Evolutionary conservation across 306 rosid species (phyloP), one percentile per base, ranked within the genome.

Genomic region (Trifolium fragiferum): DNA sequence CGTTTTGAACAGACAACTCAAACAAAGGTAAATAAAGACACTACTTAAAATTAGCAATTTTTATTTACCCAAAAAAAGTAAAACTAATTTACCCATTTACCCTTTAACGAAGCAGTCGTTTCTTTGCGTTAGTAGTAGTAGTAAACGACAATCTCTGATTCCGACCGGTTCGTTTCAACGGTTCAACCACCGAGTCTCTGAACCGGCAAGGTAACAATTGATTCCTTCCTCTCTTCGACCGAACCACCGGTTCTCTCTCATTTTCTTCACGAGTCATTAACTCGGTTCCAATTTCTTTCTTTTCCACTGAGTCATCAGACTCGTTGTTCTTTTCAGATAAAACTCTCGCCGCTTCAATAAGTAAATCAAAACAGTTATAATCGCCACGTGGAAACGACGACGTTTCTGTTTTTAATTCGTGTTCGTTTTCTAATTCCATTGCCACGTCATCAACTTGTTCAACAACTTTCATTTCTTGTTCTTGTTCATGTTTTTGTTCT

Each of bases 161-260:
- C 2, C 69, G 13, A 2, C 19, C 65, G 14, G 46, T 10, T 15
- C 83, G 85, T 81, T 78, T 84, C 84, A 78, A 54, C 25, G 90
- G 86, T 51, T 79, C 90, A 9, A 84, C 74, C 21, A 86, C 85
- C 14, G 88, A 84, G 81, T 86, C 90, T 47, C 82, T 73, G 75
- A 79, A 82, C 30, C 88, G 82, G 23, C 37, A 70, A 12, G 88
- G 90, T 46, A 86, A 55, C 16, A 71, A 68, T 41, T 79, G 88
- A 79, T 20, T 81, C 76, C 85, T 82, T 12, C 90, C 86, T 64
- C 90, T 69, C 23, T 86, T 86, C 4, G 90, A 81, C 75, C 81
- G 47, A 54, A 86, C 88, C 67, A 86, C 76, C 7, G 88, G 90
- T 10, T 86, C 82, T 53, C 44, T 72, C 30, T 78, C 86, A 21